Evolutionary conservation across 2,329 filamentous ascomycete species (phyloP).

Genomic region (Biscogniauxia sp.): DNA sequence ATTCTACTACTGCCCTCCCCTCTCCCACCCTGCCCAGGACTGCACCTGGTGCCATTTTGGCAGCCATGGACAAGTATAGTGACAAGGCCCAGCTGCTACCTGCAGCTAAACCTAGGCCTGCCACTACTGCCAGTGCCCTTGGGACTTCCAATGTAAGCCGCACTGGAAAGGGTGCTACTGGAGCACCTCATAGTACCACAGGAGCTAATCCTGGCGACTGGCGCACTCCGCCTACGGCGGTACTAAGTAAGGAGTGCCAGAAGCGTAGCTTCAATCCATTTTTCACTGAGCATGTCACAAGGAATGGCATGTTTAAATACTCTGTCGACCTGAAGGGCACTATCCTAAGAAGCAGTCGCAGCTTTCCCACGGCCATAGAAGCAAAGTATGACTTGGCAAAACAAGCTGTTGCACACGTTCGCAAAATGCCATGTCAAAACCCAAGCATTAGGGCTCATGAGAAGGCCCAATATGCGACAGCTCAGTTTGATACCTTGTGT

Average conservation of each 20-base stretch:
- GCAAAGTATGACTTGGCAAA: conserved; percentile 24
- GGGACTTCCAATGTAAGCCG: not conserved
- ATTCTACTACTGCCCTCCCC: not conserved
- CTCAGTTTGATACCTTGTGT: not conserved
- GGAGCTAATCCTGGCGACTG: not conserved
- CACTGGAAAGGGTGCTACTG: not conserved
- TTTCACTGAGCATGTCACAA: conserved; percentile 18
- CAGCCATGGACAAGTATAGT: not conserved
- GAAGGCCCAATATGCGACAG: not conserved
- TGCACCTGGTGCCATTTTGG: not conserved
- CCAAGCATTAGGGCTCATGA: not conserved
- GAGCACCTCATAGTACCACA: not conserved
- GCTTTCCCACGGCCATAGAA: conserved; percentile 10
- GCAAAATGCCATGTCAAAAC: conserved; percentile 2
- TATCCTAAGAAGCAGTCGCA: conserved; percentile 10
- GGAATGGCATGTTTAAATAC: conserved; percentile 14
- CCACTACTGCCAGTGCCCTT: not conserved
- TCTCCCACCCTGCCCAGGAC: not conserved
- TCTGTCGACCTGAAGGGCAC: conserved; percentile 20
- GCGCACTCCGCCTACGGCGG: conserved; percentile 8
- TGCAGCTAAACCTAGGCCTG: not conserved
- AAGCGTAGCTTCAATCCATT: conserved; percentile 28
- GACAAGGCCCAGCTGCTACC: not conserved
- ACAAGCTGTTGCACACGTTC: conserved; percentile 8
- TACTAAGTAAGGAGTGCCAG: conserved; percentile 26